Conservation (phyloP, 352 stramenopile species). For the Thalassiosira allenii region DNA sequence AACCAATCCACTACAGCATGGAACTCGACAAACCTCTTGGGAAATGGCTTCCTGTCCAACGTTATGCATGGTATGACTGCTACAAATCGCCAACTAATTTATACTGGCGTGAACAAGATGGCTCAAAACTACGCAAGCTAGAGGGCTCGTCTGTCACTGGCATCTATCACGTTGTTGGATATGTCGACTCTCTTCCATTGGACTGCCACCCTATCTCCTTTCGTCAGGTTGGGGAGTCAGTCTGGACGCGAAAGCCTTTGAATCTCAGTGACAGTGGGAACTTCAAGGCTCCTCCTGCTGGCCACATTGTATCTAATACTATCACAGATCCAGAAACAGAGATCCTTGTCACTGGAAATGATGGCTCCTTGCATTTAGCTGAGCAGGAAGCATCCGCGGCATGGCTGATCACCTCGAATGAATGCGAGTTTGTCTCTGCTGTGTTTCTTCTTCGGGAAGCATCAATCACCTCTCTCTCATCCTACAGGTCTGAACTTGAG, state of each 20-base stretch:
- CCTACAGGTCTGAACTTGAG: conserved; percentile 19
- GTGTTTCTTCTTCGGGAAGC: neutral
- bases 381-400: conserved; percentile 13
- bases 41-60: neutral
- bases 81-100: neutral
- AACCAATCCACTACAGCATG: neutral
- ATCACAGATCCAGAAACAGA: neutral
- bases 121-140: neutral
- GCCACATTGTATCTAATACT: neutral
- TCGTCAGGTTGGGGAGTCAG: neutral
- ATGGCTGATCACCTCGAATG: neutral
- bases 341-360: neutral
- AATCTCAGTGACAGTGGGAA: neutral
- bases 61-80: neutral
- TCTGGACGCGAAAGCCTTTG: neutral
- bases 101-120: neutral
- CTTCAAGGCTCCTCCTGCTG: neutral
- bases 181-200: neutral
- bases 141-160: neutral
- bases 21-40: neutral
- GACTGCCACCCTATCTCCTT: neutral
- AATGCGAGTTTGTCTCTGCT: neutral
- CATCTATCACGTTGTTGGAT: neutral
- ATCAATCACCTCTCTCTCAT: neutral
- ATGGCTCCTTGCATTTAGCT: neutral